Base-by-base conservation (phyloP, 768 basidiomycete genomes). In the Inosperma sp. region DNA sequence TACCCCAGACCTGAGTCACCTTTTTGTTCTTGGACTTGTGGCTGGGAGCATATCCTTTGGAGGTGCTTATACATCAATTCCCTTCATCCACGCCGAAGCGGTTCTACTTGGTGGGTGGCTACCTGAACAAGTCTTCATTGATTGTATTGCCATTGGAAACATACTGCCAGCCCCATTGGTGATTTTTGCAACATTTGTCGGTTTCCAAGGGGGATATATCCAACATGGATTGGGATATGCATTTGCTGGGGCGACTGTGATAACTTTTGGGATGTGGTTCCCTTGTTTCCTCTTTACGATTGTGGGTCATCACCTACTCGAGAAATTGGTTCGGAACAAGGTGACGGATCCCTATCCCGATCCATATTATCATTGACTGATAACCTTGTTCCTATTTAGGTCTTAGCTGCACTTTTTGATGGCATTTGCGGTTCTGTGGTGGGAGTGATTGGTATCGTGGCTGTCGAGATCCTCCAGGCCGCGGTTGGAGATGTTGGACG, bases 71-170 rank as follows among this genome's bases (percentile, higher is more conserved):
- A 47, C 33, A 1, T 3, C 46, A 1, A 47, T 47, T 1, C 46
- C 46, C 23, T 47, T 47, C 16, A 5, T 47, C 1, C 46, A 47
- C 3, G 46, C 46, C 1, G 46, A 47, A 5, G 46, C 46, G 1
- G 46, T 47, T 0, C 1, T 47, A 2, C 46, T 49, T 2, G 48
- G 48, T 31, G 6, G 7, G 0, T 49, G 48, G 48, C 31, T 49
- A 36, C 48, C 48, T 3, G 3, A 49, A 4, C 19, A 5, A 6
- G 39, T 49, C 7, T 49, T 49, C 48, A 31, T 49, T 7, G 48
- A 49, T n/a, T 49, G 48, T 7, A 49, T 49, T 7, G 48, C 48
- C 1, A 49, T 49, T 42, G 48, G 48, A 4, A 49, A 49, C 23
- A 39, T 49, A 3, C 48, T 49, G 1, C 48, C 48, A 9, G 48